Conservation (phyloP, 352 stramenopile genomes). For the Pythium volutum region DNA sequence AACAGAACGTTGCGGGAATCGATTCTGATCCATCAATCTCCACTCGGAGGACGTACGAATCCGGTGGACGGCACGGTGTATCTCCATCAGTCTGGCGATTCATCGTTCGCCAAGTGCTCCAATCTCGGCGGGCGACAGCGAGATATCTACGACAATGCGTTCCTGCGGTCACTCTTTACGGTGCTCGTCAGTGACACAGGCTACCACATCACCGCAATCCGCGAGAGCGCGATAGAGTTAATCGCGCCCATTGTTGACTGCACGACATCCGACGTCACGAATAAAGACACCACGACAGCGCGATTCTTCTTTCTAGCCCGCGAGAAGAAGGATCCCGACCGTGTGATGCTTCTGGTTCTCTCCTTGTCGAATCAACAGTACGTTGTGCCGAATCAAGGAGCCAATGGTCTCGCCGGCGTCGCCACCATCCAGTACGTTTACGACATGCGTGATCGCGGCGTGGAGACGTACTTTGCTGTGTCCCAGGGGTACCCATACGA, state of each 20-base stretch:
- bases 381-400: neutral
- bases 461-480: neutral
- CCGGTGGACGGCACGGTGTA: slow-evolving; percentile 14
- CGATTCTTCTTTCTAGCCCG: slow-evolving; percentile 11
- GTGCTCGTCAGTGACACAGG: neutral
- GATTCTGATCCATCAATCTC: neutral
- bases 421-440: slow-evolving; percentile 5
- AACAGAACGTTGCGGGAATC: neutral
- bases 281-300: neutral
- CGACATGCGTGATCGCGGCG: neutral
- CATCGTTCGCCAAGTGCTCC: neutral
- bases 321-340: neutral
- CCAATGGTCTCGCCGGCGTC: neutral
- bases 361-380: slow-evolving; percentile 11
- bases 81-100: neutral
- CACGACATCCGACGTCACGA: neutral
- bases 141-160: neutral
- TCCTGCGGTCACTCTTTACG: neutral
- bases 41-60: neutral
- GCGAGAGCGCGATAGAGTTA: neutral
- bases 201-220: slow-evolving; percentile 3
- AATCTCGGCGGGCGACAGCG: neutral
- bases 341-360: slow-evolving; percentile 1
- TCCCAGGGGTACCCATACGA: slow-evolving; percentile 19
- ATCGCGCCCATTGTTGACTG: slow-evolving; percentile 7